These are phyloP conservation scores for Cyamopsis tetragonoloba DNA, from an alignment of 306 rosid species.

Conservation along the genomic window DNA sequence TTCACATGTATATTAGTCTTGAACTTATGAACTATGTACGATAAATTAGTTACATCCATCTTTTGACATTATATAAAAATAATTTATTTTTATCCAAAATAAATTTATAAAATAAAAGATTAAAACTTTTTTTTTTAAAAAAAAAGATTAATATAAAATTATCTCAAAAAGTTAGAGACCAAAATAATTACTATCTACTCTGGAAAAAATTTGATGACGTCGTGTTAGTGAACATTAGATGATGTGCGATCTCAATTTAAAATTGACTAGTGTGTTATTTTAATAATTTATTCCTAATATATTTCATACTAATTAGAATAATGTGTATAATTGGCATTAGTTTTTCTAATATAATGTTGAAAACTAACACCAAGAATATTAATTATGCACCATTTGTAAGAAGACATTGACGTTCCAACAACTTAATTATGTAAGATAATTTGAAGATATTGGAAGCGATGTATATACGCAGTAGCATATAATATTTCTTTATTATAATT, in stretches of 20 bases:
- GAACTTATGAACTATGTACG: too few relatives aligned
- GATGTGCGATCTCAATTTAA: not conserved
- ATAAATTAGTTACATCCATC: too few relatives aligned
- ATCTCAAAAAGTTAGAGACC: too few relatives aligned
- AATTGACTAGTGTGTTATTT: not conserved
- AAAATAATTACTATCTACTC: too few relatives aligned
- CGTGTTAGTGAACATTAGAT: not conserved
- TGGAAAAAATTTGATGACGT: not conserved
- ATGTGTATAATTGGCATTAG: not conserved
- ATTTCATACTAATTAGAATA: not conserved
- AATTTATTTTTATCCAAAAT: too few relatives aligned
- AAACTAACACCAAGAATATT: not conserved
- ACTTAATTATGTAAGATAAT: not conserved
- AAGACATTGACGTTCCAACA: constrained; percentile 7
- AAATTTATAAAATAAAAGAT: too few relatives aligned
- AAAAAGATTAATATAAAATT: too few relatives aligned
- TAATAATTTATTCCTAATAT: not conserved
- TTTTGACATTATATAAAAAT: too few relatives aligned
- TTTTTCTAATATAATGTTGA: constrained; percentile 20
- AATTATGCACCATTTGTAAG: not conserved
- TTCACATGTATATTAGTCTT: too few relatives aligned
- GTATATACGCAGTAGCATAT: too few relatives aligned
- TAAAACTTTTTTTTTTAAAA: too few relatives aligned
- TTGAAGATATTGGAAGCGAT: constrained; percentile 1
- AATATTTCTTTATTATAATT: not conserved